A percentile compares a stretch with the other conserved stretches of the same genome.
Conservation (phyloP, 2,329 filamentous ascomycete species). For the Blastomyces emzantsi region DNA sequence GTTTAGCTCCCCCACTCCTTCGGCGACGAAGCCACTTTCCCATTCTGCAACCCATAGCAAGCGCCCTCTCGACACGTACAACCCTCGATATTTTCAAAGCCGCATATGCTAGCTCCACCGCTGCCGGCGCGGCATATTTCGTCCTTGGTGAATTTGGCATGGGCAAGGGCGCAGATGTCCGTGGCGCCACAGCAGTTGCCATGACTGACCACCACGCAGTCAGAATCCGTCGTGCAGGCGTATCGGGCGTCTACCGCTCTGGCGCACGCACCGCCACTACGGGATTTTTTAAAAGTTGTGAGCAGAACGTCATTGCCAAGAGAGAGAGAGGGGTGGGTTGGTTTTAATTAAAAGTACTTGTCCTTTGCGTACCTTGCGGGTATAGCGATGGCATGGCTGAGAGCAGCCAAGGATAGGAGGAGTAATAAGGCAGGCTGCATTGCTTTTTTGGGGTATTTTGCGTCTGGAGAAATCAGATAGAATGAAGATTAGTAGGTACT, state of each 20-base stretch:
- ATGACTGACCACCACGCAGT: slow-evolving; percentile 5
- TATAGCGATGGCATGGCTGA: background rate
- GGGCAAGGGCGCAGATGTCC: background rate
- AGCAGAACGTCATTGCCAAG: background rate
- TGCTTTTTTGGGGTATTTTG: background rate
- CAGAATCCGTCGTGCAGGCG: background rate
- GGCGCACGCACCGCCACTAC: too few species aligned
- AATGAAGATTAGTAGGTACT: background rate
- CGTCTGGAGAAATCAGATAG: background rate
- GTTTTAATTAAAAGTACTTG: too few species aligned
- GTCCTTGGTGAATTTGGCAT: background rate
- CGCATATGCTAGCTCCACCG: background rate
- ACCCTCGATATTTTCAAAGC: background rate
- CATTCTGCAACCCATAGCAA: slow-evolving; percentile 3
- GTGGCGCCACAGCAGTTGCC: slow-evolving; percentile 7
- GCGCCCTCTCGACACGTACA: background rate
- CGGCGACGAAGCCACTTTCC: background rate
- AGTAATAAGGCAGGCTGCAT: background rate
- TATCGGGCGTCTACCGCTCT: slow-evolving; percentile 2
- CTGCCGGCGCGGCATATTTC: background rate
- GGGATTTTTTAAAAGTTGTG: background rate
- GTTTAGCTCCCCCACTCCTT: background rate
- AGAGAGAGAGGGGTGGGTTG: too few species aligned
- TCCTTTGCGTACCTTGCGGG: background rate
- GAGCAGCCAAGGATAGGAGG: background rate